phyloP scores from a whole-genome alignment of 805 yeast species.

The Candida coleopterorum region DNA sequence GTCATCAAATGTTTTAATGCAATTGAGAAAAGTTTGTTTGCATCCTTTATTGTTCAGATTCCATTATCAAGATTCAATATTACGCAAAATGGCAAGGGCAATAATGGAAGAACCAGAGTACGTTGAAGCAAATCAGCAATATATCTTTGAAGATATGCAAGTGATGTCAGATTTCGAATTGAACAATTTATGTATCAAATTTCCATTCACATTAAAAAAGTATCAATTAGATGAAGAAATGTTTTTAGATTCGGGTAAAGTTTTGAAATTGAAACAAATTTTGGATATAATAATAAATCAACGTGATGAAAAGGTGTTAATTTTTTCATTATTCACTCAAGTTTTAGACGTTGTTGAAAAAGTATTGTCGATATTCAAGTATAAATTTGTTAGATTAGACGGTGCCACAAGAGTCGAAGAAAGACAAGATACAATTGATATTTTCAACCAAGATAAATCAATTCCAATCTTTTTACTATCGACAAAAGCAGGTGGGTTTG shows the following conservation, averaged over 20 bases:
- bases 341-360: slow-evolving; percentile 82
- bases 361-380: slow-evolving; percentile 57
- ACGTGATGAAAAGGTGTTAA: slow-evolving; percentile 64
- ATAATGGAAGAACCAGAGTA: slow-evolving; percentile 83
- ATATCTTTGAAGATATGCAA: slow-evolving; percentile 88
- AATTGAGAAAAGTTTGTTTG: slow-evolving; percentile 83
- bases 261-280: slow-evolving; percentile 50
- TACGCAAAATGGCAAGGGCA: slow-evolving; percentile 65
- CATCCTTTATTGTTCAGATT: slow-evolving; percentile 85
- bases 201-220: slow-evolving; percentile 57
- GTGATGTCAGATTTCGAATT: slow-evolving; percentile 92
- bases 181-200: slow-evolving; percentile 65
- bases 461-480: slow-evolving; percentile 86
- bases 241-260: slow-evolving; percentile 73
- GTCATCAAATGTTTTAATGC: slow-evolving; percentile 75
- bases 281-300: slow-evolving; percentile 51
- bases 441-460: slow-evolving; percentile 72
- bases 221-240: slow-evolving; percentile 50
- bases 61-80: slow-evolving; percentile 48
- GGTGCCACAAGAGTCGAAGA: slow-evolving; percentile 93
- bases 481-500: slow-evolving; percentile 98
- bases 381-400: slow-evolving; percentile 79
- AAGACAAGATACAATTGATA: slow-evolving; percentile 88
- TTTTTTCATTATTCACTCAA: slow-evolving; percentile 92
- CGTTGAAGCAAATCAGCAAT: slow-evolving; percentile 68